phyloP scores from a whole-genome alignment of 345 rosid species.

The Salix dunnii region DNA sequence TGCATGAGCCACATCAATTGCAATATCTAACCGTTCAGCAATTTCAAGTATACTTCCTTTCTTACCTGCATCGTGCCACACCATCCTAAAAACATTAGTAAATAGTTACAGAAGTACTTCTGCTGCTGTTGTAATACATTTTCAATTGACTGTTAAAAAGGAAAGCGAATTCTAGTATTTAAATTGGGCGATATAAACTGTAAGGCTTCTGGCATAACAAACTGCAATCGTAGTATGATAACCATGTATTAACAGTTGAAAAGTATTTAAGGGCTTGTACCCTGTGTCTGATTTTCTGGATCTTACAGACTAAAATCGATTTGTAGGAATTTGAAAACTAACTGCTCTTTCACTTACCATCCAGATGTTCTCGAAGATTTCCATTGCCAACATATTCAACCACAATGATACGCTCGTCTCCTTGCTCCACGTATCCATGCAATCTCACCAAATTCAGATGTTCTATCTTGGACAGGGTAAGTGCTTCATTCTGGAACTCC shows the following conservation, averaged over 20 bases:
- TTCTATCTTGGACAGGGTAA: conserved; percentile 78
- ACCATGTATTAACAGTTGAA: background rate
- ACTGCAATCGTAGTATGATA: too few species aligned
- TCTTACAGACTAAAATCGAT: background rate
- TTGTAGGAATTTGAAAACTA: background rate
- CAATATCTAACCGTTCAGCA: conserved; percentile 77
- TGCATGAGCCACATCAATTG: conserved; percentile 95
- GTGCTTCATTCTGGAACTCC: conserved; percentile 86
- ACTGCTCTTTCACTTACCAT: conserved; percentile 48
- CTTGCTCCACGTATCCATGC: conserved; percentile 68
- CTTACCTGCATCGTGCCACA: conserved; percentile 37
- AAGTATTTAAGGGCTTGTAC: background rate
- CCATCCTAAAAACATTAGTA: background rate
- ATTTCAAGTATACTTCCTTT: conserved; percentile 66
- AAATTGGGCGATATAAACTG: too few species aligned
- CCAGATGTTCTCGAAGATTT: conserved; percentile 77
- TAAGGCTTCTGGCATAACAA: too few species aligned
- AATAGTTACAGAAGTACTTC: too few species aligned
- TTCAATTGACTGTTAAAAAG: background rate
- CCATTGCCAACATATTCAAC: conserved; percentile 80
- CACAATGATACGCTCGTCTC: conserved; percentile 64
- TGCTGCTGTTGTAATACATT: background rate
- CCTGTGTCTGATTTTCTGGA: background rate
- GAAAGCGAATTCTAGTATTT: too few species aligned
- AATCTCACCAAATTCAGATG: conserved; percentile 82